Evolutionary conservation across 345 rosid genomes (phyloP).

Genomic region (Psidium friedrichsthalianum): DNA sequence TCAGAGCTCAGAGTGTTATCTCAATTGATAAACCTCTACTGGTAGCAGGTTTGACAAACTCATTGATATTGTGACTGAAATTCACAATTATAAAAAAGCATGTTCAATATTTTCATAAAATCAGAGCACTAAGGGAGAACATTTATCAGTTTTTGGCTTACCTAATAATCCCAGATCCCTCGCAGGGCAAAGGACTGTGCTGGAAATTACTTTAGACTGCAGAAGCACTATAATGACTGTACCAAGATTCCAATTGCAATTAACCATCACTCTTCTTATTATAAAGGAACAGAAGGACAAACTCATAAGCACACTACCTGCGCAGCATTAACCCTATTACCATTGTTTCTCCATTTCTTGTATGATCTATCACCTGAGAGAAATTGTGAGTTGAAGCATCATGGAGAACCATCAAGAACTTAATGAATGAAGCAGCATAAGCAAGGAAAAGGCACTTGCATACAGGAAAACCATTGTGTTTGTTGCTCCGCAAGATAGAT

Average conservation of each 20-base stretch:
- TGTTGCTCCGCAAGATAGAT: slow-evolving; percentile 67
- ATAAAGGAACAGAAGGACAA: not conserved
- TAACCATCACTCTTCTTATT: not conserved
- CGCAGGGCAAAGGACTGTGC: slow-evolving; percentile 81
- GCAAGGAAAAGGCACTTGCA: slow-evolving; percentile 4
- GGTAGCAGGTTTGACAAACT: slow-evolving; percentile 89
- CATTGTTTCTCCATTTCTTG: slow-evolving; percentile 80
- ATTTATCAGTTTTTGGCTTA: slow-evolving; percentile 6
- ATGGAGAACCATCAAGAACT: not conserved
- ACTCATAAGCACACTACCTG: slow-evolving; percentile 38
- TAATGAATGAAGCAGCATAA: not conserved
- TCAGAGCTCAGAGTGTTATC: slow-evolving; percentile 69
- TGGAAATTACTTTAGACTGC: slow-evolving; percentile 88
- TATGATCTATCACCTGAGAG: slow-evolving; percentile 75
- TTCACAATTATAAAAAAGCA: not conserved
- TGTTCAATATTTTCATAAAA: not conserved
- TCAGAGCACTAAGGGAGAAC: not conserved
- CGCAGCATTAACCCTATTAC: slow-evolving; percentile 92
- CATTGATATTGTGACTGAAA: slow-evolving; percentile 77
- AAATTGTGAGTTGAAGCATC: not conserved
- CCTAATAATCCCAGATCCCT: slow-evolving; percentile 49
- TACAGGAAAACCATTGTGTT: slow-evolving; percentile 94
- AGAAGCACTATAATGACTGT: slow-evolving; percentile 97
- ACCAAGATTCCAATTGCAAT: not conserved
- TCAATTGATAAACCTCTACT: slow-evolving; percentile 82